A percentile compares a stretch with the other conserved stretches of the same genome.
These are phyloP conservation scores for Coemansia sp. DNA, from an alignment of 192 early-diverging fungal species.

Conservation along the genomic window DNA sequence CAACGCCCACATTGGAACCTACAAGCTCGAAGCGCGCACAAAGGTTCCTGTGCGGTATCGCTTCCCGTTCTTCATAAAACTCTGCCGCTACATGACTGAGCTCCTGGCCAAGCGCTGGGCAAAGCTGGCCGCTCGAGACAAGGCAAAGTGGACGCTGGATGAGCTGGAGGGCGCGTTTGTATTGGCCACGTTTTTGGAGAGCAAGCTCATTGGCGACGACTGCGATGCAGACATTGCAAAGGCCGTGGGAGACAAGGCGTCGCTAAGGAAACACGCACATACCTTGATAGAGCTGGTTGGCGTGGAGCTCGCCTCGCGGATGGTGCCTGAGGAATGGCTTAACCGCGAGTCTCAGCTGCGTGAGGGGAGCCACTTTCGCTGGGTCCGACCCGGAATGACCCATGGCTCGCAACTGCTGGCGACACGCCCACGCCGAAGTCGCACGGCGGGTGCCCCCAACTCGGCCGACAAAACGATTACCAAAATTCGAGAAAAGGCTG, in stretches of 20 bases:
- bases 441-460: slow-evolving; percentile 11
- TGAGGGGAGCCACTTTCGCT: slow-evolving; percentile 53
- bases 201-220: slow-evolving; percentile 23
- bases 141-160: slow-evolving; percentile 30
- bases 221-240: slow-evolving; percentile 30
- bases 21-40: slow-evolving; percentile 78
- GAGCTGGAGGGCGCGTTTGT: slow-evolving; percentile 64
- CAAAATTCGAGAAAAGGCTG: slow-evolving; percentile 32
- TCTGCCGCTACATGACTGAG: slow-evolving; percentile 82
- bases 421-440: slow-evolving; percentile 37
- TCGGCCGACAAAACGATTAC: slow-evolving; percentile 27
- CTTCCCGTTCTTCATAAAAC: slow-evolving; percentile 82
- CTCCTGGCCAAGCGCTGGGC: slow-evolving; percentile 61
- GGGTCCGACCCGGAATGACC: slow-evolving; percentile 50
- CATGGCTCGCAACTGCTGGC: slow-evolving; percentile 51
- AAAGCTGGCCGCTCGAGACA: slow-evolving; percentile 33
- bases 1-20: slow-evolving; percentile 72
- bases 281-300: slow-evolving; percentile 33
- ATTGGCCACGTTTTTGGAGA: slow-evolving; percentile 56
- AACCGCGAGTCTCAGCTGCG: slow-evolving; percentile 53
- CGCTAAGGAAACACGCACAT: slow-evolving; percentile 21
- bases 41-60: slow-evolving; percentile 80
- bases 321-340: slow-evolving; percentile 51
- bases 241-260: slow-evolving; percentile 38
- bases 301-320: slow-evolving; percentile 35